A percentile compares a stretch with the other conserved stretches of the same genome.
These are phyloP conservation scores for Monilinia aucupariae DNA, from an alignment of 2,329 filamentous ascomycete genomes.

Conservation along the genomic window DNA sequence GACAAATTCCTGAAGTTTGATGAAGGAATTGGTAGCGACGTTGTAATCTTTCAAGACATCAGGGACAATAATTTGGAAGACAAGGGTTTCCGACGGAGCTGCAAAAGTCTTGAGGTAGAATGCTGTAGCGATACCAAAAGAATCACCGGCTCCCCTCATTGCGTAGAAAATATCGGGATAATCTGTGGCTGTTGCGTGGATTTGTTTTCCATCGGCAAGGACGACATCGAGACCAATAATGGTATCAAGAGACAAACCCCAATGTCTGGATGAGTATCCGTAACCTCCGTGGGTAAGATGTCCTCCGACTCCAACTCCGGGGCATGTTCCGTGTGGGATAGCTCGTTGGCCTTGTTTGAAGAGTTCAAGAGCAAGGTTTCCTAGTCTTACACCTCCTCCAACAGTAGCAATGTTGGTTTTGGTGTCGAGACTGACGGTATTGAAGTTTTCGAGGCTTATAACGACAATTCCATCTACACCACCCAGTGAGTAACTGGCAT, in stretches of 20 bases:
- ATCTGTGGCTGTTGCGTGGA: slow-evolving; percentile 27
- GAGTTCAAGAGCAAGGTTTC: slow-evolving; percentile 39
- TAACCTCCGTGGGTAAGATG: slow-evolving; percentile 45
- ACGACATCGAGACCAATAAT: slow-evolving; percentile 46
- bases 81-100: slow-evolving; percentile 32
- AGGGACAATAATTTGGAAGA: slow-evolving; percentile 22
- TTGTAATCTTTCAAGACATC: slow-evolving; percentile 19
- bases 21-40: slow-evolving; percentile 11
- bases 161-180: slow-evolving; percentile 35
- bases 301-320: slow-evolving; percentile 42
- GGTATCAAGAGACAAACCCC: slow-evolving; percentile 48
- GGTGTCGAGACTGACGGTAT: slow-evolving; percentile 47
- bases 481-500: slow-evolving; percentile 43
- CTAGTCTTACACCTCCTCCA: slow-evolving; percentile 41
- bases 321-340: slow-evolving; percentile 43
- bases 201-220: slow-evolving; percentile 34
- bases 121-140: slow-evolving; percentile 36
- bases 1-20: slow-evolving; percentile 12
- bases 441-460: slow-evolving; percentile 50
- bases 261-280: slow-evolving; percentile 42
- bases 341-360: slow-evolving; percentile 37
- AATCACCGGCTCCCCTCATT: slow-evolving; percentile 36
- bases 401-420: slow-evolving; percentile 32
- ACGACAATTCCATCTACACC: slow-evolving; percentile 48
- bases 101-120: slow-evolving; percentile 35